These are phyloP conservation scores for Coemansia sp. DNA, from an alignment of 192 early-diverging fungal genomes.

Conservation along the genomic window DNA sequence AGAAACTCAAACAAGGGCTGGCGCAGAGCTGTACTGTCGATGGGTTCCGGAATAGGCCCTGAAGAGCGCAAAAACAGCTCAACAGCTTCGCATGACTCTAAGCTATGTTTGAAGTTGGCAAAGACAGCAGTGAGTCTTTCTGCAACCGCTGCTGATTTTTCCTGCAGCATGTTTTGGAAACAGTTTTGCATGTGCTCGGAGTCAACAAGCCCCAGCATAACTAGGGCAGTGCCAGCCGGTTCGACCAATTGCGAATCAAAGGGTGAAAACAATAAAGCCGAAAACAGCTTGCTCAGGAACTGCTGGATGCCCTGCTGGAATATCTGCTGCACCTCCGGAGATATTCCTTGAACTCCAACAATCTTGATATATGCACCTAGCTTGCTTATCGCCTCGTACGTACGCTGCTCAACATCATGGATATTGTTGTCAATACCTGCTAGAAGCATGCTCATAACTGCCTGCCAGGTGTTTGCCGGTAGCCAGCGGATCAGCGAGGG, in stretches of 20 bases:
- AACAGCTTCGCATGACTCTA: conserved; percentile 31
- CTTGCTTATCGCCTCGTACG: conserved; percentile 48
- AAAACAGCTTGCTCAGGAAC: conserved; percentile 40
- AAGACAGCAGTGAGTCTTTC: conserved; percentile 43
- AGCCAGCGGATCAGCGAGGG: conserved; percentile 51
- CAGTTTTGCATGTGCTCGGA: conserved; percentile 37
- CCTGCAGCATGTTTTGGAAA: conserved; percentile 38
- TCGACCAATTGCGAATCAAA: conserved; percentile 50
- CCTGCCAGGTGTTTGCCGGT: conserved; percentile 32
- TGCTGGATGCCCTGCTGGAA: conserved; percentile 27
- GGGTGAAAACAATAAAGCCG: conserved; percentile 38
- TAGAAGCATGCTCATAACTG: conserved; percentile 32
- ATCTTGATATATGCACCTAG: conserved; percentile 49
- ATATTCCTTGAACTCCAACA: conserved; percentile 11
- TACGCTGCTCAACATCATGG: conserved; percentile 45
- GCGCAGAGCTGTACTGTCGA: conserved; percentile 38
- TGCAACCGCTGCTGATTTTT: conserved; percentile 19
- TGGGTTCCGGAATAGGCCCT: conserved; percentile 35
- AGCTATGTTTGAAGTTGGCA: conserved; percentile 35
- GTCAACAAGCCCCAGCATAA: conserved; percentile 41
- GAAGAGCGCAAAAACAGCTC: conserved; percentile 14
- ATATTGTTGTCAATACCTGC: conserved; percentile 38
- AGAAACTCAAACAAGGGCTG: conserved; percentile 54
- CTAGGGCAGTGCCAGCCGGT: conserved; percentile 40
- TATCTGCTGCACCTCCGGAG: conserved; percentile 24